Evolutionary conservation across 1,284 basidiomycete species (phyloP), one percentile per base, ranked within the genome.

Genomic region (Veloporphyrellus conicus): DNA sequence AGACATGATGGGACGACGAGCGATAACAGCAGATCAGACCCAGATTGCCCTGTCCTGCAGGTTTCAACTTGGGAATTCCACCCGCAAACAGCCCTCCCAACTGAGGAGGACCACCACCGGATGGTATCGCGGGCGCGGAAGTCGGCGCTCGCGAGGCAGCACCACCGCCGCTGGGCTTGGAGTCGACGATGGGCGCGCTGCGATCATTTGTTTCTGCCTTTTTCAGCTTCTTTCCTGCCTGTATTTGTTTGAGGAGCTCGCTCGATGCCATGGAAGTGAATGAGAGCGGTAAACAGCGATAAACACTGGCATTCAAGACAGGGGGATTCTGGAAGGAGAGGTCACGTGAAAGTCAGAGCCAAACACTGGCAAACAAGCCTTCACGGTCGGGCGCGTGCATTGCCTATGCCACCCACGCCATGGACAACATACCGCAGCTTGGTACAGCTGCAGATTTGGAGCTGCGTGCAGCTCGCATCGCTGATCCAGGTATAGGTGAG

Each of bases 21-120:
- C 34, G 41, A 49, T 47, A 31, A 41, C 15, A 39, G 18, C 12
- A 47, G 41, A 32, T 57, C 76, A 56, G 59, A 86, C 85, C 76
- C 53, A 72, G 60, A 64, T 71, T 78, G 47, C 59, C 73, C 50
- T 79, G 75, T 16, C 82, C 87, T 18, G 85, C 77, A 45, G 88
- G 82, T 71, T 87, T 93, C 58, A 95, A 65, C 62, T 90, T 92
- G 2, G 93, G 93, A 74, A 95, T 85, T 2, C 93, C 92, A 19
- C 90, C 90, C 33, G 92, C 90, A 61, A 95, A 94, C 6, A 95
- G 67, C 4, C 82, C 86, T 23, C 83, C 93, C 12, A 94, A 71
- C 62, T 93, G 90, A 29, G 90, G 88, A 27, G 84, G 79, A 4
- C 83, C 84, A 27, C 62, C 70, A 29, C 70, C 61, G 39, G 67